Evolutionary conservation across 192 early-diverging fungal genomes (phyloP).

Genomic region (Umbelopsis ramanniana): DNA sequence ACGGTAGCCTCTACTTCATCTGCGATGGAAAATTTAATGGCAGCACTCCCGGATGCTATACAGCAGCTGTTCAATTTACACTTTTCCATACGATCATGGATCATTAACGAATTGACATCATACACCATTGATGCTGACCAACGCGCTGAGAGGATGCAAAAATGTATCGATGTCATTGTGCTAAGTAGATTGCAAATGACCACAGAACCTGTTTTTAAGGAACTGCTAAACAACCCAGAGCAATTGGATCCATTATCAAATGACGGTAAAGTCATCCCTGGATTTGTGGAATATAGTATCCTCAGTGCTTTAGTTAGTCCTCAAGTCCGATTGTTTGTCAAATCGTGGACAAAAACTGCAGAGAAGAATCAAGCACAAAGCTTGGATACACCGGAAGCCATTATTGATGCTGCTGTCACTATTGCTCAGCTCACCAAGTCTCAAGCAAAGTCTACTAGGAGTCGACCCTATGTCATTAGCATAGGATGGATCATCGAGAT

Average conservation of each 20-base stretch:
- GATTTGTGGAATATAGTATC: conserved; percentile 72
- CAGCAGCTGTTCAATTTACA: conserved; percentile 69
- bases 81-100: conserved; percentile 70
- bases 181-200: conserved; percentile 51
- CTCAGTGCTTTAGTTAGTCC: conserved; percentile 73
- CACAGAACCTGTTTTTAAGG: conserved; percentile 21
- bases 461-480: conserved; percentile 52
- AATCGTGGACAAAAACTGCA: conserved; percentile 68
- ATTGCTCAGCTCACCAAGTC: background rate
- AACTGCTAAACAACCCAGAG: background rate
- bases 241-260: background rate
- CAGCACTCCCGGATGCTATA: conserved; percentile 66
- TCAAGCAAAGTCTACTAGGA: background rate
- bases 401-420: conserved; percentile 27
- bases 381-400: conserved; percentile 59
- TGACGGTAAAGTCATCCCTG: conserved; percentile 49
- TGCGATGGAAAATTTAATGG: conserved; percentile 56
- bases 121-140: conserved; percentile 48
- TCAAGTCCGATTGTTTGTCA: conserved; percentile 65
- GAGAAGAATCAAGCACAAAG: conserved; percentile 49
- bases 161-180: conserved; percentile 61
- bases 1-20: conserved; percentile 51
- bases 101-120: conserved; percentile 61
- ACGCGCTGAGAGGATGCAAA: conserved; percentile 62
- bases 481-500: conserved; percentile 78